Conservation (phyloP, 495 filamentous ascomycete genomes). For the Neurospora sp. region DNA sequence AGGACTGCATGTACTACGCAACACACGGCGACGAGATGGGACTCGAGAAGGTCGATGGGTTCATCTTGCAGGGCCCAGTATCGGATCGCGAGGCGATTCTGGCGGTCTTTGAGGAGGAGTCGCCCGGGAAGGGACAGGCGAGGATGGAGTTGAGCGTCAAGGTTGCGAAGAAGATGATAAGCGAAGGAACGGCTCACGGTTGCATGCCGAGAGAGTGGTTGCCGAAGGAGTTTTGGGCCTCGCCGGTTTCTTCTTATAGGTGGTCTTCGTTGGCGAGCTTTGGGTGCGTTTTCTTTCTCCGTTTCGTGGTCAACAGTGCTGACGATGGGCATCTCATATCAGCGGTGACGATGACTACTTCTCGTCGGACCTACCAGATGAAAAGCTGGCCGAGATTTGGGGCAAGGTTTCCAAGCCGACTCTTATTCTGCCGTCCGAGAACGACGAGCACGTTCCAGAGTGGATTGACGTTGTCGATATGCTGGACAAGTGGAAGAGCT, state of each 20-base stretch:
- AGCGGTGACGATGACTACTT: constrained; percentile 83
- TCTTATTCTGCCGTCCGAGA: constrained; percentile 56
- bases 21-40: neutral
- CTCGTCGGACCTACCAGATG: constrained; percentile 61
- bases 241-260: constrained; percentile 55
- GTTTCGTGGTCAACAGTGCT: neutral
- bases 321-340: neutral
- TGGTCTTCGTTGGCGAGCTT: constrained; percentile 57
- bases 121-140: neutral
- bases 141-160: constrained; percentile 40
- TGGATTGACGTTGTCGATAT: constrained; percentile 54
- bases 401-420: constrained; percentile 45
- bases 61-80: constrained; percentile 72
- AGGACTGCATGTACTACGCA: constrained; percentile 66
- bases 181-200: constrained; percentile 41
- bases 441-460: constrained; percentile 60
- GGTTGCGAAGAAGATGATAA: constrained; percentile 43
- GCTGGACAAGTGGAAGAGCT: constrained; percentile 48
- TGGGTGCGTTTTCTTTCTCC: constrained; percentile 25
- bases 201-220: constrained; percentile 47
- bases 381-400: constrained; percentile 52
- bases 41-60: constrained; percentile 56
- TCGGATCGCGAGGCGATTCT: constrained; percentile 65
- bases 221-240: constrained; percentile 33
- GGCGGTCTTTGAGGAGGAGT: constrained; percentile 24